Evolutionary conservation across 2,329 filamentous ascomycete species (phyloP).

Genomic region (Myriosclerotinia duriaeana): DNA sequence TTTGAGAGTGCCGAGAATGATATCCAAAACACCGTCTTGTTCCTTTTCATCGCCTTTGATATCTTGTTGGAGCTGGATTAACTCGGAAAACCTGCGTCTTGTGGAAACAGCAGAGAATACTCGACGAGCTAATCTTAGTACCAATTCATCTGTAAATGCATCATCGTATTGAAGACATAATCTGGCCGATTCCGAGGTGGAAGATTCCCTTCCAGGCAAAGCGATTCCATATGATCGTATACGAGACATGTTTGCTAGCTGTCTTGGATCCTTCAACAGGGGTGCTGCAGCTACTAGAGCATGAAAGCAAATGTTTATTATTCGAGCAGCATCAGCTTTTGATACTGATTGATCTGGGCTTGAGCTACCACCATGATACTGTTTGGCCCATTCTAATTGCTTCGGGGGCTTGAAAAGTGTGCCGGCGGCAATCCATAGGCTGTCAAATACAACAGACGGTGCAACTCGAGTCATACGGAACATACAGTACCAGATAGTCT

Average conservation of each 20-base stretch:
- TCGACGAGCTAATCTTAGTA: constrained; percentile 57
- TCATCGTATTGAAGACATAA: constrained; percentile 63
- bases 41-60: constrained; percentile 30
- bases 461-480: constrained; percentile 57
- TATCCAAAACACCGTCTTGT: constrained; percentile 34
- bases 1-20: constrained; percentile 44
- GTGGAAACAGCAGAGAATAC: constrained; percentile 55
- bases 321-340: constrained; percentile 36
- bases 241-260: constrained; percentile 59
- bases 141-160: constrained; percentile 60
- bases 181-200: constrained; percentile 49
- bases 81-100: constrained; percentile 38
- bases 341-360: constrained; percentile 30
- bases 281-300: constrained; percentile 60
- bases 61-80: constrained; percentile 36
- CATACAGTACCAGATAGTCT: constrained; percentile 63
- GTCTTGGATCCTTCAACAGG: constrained; percentile 33
- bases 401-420: constrained; percentile 57
- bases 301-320: constrained; percentile 58
- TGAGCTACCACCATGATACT: constrained; percentile 19
- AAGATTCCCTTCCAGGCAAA: constrained; percentile 48
- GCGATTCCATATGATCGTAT: constrained; percentile 48
- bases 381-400: constrained; percentile 36
- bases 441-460: constrained; percentile 60
- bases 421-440: constrained; percentile 61